These are phyloP conservation scores for Parafenestella ontariensis DNA, from an alignment of 2,329 filamentous ascomycete species.

Conservation along the genomic window DNA sequence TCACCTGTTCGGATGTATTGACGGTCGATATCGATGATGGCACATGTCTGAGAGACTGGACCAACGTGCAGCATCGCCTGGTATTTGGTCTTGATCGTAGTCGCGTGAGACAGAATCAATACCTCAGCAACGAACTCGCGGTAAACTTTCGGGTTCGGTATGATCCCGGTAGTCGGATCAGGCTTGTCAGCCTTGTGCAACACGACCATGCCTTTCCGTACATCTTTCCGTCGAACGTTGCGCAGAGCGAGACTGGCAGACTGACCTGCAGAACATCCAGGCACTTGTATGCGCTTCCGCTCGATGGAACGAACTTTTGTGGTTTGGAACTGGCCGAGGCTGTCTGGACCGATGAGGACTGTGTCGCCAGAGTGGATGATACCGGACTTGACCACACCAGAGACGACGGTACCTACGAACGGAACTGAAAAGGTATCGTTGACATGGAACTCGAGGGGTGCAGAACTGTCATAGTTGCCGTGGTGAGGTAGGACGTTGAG, in stretches of 20 bases:
- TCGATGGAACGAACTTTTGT: slow-evolving; percentile 93
- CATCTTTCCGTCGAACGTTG: slow-evolving; percentile 85
- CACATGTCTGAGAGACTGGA: slow-evolving; percentile 91
- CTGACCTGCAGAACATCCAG: slow-evolving; percentile 87
- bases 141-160: slow-evolving; percentile 59
- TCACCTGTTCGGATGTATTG: slow-evolving; percentile 94
- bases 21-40: slow-evolving; percentile 97
- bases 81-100: slow-evolving; percentile 95
- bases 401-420: slow-evolving; percentile 95
- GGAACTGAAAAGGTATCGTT: slow-evolving; percentile 99
- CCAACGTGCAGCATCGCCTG: slow-evolving; percentile 99
- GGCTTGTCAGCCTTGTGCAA: slow-evolving; percentile 80
- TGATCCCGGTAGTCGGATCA: slow-evolving; percentile 43
- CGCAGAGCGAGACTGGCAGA: slow-evolving; percentile 91
- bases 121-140: slow-evolving; percentile 72
- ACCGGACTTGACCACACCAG: slow-evolving; percentile 84
- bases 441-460: slow-evolving; percentile 91
- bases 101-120: slow-evolving; percentile 92
- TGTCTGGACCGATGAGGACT: slow-evolving; percentile 88
- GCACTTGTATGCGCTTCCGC: slow-evolving; percentile 88
- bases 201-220: slow-evolving; percentile 97
- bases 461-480: slow-evolving; percentile 84
- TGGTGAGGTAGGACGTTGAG: slow-evolving; percentile 95
- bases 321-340: slow-evolving; percentile 84
- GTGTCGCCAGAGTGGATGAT: slow-evolving; percentile 90